Conservation (phyloP, 2,329 filamentous ascomycete species). For the Exophiala spinifera region DNA sequence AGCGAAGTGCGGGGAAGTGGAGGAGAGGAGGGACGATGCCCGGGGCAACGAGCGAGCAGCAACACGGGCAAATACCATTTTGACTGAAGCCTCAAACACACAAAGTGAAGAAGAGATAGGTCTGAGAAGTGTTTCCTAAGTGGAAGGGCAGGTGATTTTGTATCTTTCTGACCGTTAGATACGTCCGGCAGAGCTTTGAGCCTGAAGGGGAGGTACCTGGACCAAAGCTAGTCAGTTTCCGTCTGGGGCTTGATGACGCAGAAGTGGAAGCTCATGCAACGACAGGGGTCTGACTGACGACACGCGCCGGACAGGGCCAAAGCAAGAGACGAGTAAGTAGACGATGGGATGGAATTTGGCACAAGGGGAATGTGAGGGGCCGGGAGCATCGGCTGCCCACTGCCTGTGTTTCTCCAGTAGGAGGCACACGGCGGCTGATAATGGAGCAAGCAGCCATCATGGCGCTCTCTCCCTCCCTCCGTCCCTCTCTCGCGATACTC, state of each 20-base stretch:
- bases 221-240: neutral
- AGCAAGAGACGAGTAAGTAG: too few relatives aligned
- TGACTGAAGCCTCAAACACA: slow-evolving; percentile 35
- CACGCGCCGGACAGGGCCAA: too few relatives aligned
- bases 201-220: slow-evolving; percentile 11
- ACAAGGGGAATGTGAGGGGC: neutral
- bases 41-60: slow-evolving; percentile 55
- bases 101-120: slow-evolving; percentile 6
- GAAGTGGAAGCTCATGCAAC: neutral
- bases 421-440: too few relatives aligned
- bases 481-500: too few relatives aligned
- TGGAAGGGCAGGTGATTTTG: slow-evolving; percentile 6
- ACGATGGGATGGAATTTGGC: too few relatives aligned
- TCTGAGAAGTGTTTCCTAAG: slow-evolving; percentile 5
- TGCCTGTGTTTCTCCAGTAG: neutral
- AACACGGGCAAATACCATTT: slow-evolving; percentile 63
- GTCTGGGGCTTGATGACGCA: neutral
- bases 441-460: too few relatives aligned
- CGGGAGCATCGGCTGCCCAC: neutral
- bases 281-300: neutral
- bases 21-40: slow-evolving; percentile 42
- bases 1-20: slow-evolving; percentile 41
- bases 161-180: slow-evolving; percentile 10
- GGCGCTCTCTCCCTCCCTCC: neutral
- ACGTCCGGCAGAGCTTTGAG: slow-evolving; percentile 26